These are phyloP conservation scores for Cystobasidiaceae sp. DNA, from an alignment of 1,284 basidiomycete genomes.

Conservation along the genomic window DNA sequence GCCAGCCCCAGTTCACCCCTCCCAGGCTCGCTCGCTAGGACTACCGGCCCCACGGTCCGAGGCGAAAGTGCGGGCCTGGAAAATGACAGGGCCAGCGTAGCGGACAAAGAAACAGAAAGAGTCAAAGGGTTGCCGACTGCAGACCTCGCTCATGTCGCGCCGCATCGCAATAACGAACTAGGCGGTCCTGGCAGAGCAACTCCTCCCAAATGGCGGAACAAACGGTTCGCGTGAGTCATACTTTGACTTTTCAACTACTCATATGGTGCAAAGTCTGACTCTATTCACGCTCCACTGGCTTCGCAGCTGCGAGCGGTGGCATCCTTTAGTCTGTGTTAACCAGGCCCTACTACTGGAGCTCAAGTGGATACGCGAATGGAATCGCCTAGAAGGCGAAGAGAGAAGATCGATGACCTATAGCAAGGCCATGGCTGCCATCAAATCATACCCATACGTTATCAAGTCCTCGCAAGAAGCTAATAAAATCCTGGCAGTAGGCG, in stretches of 20 bases:
- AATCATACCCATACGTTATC: conserved; percentile 36
- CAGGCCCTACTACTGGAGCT: conserved; percentile 27
- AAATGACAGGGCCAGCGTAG: not conserved
- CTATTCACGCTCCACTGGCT: not conserved
- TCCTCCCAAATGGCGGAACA: conserved; percentile 28
- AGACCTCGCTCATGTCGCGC: not conserved
- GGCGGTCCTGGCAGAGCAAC: not conserved
- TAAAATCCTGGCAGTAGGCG: conserved; percentile 32
- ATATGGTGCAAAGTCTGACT: not conserved
- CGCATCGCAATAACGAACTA: not conserved
- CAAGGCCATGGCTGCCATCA: conserved; percentile 35
- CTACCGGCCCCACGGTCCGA: too few species aligned
- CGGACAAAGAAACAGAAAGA: too few species aligned
- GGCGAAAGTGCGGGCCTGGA: too few species aligned
- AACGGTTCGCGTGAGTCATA: conserved; percentile 18
- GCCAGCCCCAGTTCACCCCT: not conserved
- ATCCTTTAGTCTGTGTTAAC: conserved; percentile 32
- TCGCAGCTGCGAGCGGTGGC: conserved; percentile 22
- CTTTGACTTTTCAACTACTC: too few species aligned
- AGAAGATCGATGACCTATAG: conserved; percentile 31
- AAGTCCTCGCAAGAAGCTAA: conserved; percentile 32
- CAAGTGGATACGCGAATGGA: conserved; percentile 9
- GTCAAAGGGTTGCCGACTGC: not conserved
- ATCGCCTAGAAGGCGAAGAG: conserved; percentile 19
- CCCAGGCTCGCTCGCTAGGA: too few species aligned